A percentile compares a stretch with the other conserved stretches of the same genome.
Conservation (phyloP, 2,329 filamentous ascomycete species). For the Xenoacremonium recifei region DNA sequence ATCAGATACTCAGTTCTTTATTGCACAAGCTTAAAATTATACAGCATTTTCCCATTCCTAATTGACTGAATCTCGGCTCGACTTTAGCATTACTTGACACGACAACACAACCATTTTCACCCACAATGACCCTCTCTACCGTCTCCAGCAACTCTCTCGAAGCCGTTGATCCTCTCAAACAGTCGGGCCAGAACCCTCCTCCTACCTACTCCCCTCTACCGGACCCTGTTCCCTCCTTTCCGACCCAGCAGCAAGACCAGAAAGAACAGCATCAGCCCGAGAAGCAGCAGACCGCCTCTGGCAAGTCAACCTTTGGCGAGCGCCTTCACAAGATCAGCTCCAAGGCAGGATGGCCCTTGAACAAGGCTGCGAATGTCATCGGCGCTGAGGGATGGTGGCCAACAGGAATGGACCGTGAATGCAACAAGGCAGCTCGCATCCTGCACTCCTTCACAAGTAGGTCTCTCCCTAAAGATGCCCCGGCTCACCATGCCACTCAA, state of each 20-base stretch:
- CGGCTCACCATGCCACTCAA: too few species aligned
- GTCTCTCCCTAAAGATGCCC: conserved; percentile 7
- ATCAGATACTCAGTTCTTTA: too few species aligned
- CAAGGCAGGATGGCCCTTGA: conserved; percentile 65
- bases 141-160: conserved; percentile 16
- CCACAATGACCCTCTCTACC: conserved; percentile 17
- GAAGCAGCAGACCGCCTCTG: not conserved
- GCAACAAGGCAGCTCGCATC: conserved; percentile 73
- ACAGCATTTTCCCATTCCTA: not conserved
- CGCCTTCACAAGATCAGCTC: conserved; percentile 66
- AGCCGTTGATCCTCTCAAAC: conserved; percentile 19
- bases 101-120: conserved; percentile 1
- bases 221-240: conserved; percentile 3
- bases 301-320: conserved; percentile 43
- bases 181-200: conserved; percentile 17
- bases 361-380: conserved; percentile 65
- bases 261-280: conserved; percentile 1
- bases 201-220: conserved; percentile 15
- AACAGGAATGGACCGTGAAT: conserved; percentile 69
- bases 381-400: conserved; percentile 77
- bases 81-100: not conserved
- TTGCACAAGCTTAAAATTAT: too few species aligned
- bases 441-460: conserved; percentile 68
- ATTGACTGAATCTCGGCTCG: not conserved
- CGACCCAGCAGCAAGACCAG: not conserved